Base-by-base conservation (phyloP, 2,329 filamentous ascomycete species). In the Colletotrichum sublineola region DNA sequence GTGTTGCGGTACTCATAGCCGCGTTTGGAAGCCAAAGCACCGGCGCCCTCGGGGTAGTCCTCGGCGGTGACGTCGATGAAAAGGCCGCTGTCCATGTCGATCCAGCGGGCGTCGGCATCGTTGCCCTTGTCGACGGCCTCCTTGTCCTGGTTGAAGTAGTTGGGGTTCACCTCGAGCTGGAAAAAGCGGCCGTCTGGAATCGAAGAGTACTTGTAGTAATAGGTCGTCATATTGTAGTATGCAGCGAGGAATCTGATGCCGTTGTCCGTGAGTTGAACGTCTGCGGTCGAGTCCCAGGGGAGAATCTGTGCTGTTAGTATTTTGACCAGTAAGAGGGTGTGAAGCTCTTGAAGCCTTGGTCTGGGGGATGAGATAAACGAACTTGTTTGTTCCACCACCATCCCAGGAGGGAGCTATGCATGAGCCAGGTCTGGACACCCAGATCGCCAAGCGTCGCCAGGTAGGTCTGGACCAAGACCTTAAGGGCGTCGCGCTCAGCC, bases 321-420 rank as follows among this genome's bases (percentile, higher is more conserved):
- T 24, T 14, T 36, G 63, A 71, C 15, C 14, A 4, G n/a, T 14
- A 31, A 24, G 12, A 12, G 55, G 14, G 20, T 3, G n/a, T 5
- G 38, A 42, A 58, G 56, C 38, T 42, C 12, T 9, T 11, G 38
- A 20, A 58, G 56, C 24, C 15, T 36, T 9, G 14, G 38, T 15
- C 40, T 24, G 4, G 14, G 40, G 36, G n/a, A 5, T 9, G 1
- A 7, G n/a, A 29, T 8, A 40, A 14, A 74, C 76, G 78, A 78
- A 82, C 82, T 79, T 83, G 84, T 60, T 85, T 85, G 76, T 94
- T 94, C 93, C 93, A 96, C 93, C 93, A 96, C 94, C 94, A 96
- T 8, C 93, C 94, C 42, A 96, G 84, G 40, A 96, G 83, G n/a
- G 92, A 93, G n/a, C 93, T 92, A 78, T 96, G 93, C 77, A 94